These are phyloP conservation scores for Plasmodium relictum DNA, from an alignment of 169 alveolate species.

Conservation along the genomic window DNA sequence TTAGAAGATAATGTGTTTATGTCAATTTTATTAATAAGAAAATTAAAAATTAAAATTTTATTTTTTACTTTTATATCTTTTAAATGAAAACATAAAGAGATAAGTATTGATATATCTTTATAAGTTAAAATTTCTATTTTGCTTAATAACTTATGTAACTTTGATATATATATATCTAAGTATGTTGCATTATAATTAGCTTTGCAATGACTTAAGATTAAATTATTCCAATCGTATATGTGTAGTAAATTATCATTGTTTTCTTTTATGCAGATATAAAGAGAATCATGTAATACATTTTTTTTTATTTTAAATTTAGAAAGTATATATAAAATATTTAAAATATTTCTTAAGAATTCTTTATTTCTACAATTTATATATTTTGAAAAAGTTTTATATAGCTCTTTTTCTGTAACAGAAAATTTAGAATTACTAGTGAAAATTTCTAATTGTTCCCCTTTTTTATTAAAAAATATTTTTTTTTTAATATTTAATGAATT, in stretches of 20 bases:
- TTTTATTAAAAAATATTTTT: background rate
- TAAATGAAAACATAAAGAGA: slow-evolving; percentile 7
- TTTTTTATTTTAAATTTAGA: slow-evolving; percentile 11
- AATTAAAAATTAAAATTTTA: background rate
- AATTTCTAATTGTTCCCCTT: background rate
- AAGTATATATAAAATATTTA: slow-evolving; percentile 9
- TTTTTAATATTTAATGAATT: background rate
- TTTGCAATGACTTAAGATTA: slow-evolving; percentile 17
- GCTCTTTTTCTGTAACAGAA: background rate
- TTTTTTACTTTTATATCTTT: slow-evolving; percentile 2
- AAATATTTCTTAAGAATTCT: background rate
- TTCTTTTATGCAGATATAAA: slow-evolving; percentile 4
- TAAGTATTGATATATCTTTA: background rate
- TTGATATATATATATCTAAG: background rate
- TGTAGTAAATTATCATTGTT: background rate
- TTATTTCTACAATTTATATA: background rate
- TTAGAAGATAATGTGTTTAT: background rate
- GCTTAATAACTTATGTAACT: background rate
- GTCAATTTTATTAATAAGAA: background rate
- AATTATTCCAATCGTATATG: slow-evolving; percentile 28
- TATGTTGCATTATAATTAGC: background rate
- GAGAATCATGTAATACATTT: background rate
- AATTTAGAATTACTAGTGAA: background rate
- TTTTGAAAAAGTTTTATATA: background rate
- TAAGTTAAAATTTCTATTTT: background rate